Base-by-base conservation (phyloP, 805 yeast species). In the Candida broadrunensis region DNA sequence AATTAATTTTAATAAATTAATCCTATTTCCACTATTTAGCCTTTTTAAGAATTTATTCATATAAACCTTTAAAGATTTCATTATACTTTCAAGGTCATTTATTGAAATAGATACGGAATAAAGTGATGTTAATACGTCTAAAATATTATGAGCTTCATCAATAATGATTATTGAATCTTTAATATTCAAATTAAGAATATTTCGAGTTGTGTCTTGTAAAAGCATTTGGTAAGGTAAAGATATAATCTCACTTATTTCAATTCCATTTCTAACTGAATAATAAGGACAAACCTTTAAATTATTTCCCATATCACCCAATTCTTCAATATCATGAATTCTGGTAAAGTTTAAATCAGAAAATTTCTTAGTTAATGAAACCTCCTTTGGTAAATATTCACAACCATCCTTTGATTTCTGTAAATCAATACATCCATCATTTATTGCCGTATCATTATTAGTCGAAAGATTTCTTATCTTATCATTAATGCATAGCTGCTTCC, bases 131-230 rank as follows among this genome's bases (percentile, higher is more conserved):
- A 90, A 78, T 0, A 90, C 81, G 49, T 89, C 97, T 21, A 88
- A 56, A 33, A 90, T 63, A 56, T 90, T 90, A 56, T 90, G 98
- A 0, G 97, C 97, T 56, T 90, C 98, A 58, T 90, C 98, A 20
- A 90, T 81, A 4, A 91, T 76, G 0, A 91, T 79, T 2, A 90
- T 74, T 1, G 90, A 72, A 41, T 79, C 75, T 38, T 74, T 72
- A 8, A 90, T 52, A 31, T 81, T 72, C 5, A 90, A 55, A 1
- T 78, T 77, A 33, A 89, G 55, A 0, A 80, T 67, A 4, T 72
- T 71, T 49, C 97, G 68, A 0, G 93, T 66, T 6, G 71, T 67
- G 11, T 72, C 72, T 45, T 83, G 85, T 0, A 88, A 63, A 12
- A 90, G 58, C 46, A 87, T 67, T 51, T 89, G 97, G 51, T 90